Base-by-base conservation (phyloP, 495 filamentous ascomycete genomes). In the Cercophora newfieldiana region DNA sequence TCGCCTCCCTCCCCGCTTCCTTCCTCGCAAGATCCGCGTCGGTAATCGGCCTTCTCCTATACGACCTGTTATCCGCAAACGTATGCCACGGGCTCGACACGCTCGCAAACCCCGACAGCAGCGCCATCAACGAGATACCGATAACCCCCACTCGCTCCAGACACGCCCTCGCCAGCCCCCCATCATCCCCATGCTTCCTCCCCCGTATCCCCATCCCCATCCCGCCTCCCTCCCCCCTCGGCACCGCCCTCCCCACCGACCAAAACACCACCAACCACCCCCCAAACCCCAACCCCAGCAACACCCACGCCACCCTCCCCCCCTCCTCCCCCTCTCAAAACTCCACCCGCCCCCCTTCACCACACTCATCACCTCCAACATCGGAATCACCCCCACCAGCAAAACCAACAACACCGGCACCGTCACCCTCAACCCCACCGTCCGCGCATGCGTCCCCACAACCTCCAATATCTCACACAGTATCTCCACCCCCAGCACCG, bases 81-180 rank as follows among this genome's bases (percentile, higher is more conserved):
- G 84, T 90, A 72, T 93, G 89, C 91, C 91, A 94, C 26, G 91
- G 86, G 8, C 88, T 88, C 53, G 88, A 90, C 44, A 95, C 88
- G 24, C 89, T 90, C 24, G 91, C 91, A 71, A 94, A 95, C 12
- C 91, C 91, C 21, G 91, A 90, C 31, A 95, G 79, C 22, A 91
- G 79, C 8, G 91, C 91, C 91, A 95, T 94, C 31, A 92, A 78
- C 59, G 87, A 89, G 30, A 94, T 90, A 14, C 91, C 91, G 70
- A 93, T 90, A 31, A 94, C 86, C 18, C 90, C 91, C 19, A 95
- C 87, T 37, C 91, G 79, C 74, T 92, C 90, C 50, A 94, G 79
- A 77, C 90, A 92, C 25, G 88, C 91, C 71, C 92, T 86, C 59
- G 82, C 86, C 63, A 93, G 72, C 44, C 79, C 80, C 66, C 86